phyloP scores from a whole-genome alignment of 148 eudicot genomes.

The Persicaria maculosa region DNA sequence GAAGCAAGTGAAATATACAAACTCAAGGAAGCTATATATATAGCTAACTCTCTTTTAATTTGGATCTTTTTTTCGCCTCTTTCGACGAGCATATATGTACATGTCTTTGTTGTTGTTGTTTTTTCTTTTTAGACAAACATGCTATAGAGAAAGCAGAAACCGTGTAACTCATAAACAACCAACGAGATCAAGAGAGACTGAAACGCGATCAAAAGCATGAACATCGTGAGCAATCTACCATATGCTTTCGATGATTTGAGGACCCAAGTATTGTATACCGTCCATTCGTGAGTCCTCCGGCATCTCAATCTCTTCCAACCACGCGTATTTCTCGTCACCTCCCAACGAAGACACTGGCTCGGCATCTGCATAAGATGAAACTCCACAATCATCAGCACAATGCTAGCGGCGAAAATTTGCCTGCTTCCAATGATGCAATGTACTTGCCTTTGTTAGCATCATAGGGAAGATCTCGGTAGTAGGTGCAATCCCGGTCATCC shows the following conservation, averaged over 20 bases:
- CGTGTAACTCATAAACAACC: no score
- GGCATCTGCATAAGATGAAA: slow-evolving; percentile 26
- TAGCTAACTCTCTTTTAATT: no score
- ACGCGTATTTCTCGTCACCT: slow-evolving; percentile 35
- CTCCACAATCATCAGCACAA: not conserved
- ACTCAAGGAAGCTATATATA: no score
- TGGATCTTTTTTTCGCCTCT: no score
- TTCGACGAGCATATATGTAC: no score
- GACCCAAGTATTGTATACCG: slow-evolving; percentile 56
- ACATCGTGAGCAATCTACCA: not conserved
- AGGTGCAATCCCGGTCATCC: slow-evolving; percentile 75
- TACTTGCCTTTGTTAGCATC: slow-evolving; percentile 32
- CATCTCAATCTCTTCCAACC: slow-evolving; percentile 69
- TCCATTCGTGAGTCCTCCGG: slow-evolving; percentile 64
- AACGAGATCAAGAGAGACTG: no score
- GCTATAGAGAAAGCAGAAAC: no score
- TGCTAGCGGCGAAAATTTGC: not conserved
- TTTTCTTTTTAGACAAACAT: no score
- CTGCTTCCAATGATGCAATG: not conserved
- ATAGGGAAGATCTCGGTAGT: slow-evolving; percentile 42
- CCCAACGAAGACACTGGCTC: slow-evolving; percentile 8
- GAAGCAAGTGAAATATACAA: no score
- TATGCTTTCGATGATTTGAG: slow-evolving; percentile 33
- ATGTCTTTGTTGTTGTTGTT: no score
- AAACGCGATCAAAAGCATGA: no score